Evolutionary conservation across 2,329 filamentous ascomycete genomes (phyloP), one percentile per base, ranked within the genome.

Genomic region (Fusarium citri): DNA sequence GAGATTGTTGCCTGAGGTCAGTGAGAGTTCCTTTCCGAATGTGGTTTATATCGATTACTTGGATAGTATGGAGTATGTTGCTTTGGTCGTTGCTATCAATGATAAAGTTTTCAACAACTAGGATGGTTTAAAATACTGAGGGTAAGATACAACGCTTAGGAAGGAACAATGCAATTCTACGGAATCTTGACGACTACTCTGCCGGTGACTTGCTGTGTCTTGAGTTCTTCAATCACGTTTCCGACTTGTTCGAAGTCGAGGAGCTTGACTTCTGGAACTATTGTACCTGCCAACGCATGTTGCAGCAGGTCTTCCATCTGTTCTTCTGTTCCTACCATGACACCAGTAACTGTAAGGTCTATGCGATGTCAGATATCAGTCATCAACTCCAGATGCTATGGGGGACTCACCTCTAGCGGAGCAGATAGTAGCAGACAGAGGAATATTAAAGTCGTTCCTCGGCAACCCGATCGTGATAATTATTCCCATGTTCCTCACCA

Each of bases 401-500:
- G 1, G 5, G 5, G 1, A 23, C 54, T 30, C 43, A 75, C 72
- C 61, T 28, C 73, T 51, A 2, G 75, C 74, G 0, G 76, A 74
- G 3, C 69, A 76, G 5, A 74, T 18, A 0, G 75, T 65, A 9
- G 67, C 74, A 1, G 75, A 59, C 1, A 79, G 54, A 0, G 77
- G 77, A 6, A 79, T 60, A 0, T 57, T 66, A 5, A 76, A 78
- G 9, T 77, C 75, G 9, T 77, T 74, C 1, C 56, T 58, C 0
- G 77, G 77, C 1, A 79, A 28, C 0, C 77, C 77, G 11, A 79
- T 71, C 0, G 63, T 69, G 2, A 76, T 62, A 5, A 78, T 70
- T 0, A 69, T 56, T 4, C 73, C 77, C 67, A 73, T 74, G 2
- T 77, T 76, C 15, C 71, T 64, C 0, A 73, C 75, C 2, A 79